Conservation (phyloP, 208 protist genomes). For the Trypanosoma congolense region DNA sequence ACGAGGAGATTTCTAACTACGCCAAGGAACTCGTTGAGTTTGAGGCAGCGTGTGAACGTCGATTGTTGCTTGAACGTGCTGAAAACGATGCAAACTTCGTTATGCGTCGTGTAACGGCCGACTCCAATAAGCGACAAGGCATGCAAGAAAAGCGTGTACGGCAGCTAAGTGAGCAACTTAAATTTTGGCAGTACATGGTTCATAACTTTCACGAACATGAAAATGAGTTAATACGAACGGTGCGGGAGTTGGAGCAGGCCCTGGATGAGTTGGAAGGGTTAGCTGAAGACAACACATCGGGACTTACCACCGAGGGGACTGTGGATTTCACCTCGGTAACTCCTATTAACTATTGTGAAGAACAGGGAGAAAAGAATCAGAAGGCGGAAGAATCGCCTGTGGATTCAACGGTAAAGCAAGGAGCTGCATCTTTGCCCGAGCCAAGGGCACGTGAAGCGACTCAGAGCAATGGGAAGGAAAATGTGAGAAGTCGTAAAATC, state of each 20-base stretch:
- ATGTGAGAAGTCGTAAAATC: slow-evolving; percentile 46
- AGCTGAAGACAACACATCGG: slow-evolving; percentile 36
- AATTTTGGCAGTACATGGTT: slow-evolving; percentile 92
- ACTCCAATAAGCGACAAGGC: slow-evolving; percentile 79
- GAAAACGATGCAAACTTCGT: slow-evolving; percentile 84
- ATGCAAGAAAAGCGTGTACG: slow-evolving; percentile 85
- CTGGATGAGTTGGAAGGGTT: slow-evolving; percentile 82
- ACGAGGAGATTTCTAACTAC: slow-evolving; percentile 85
- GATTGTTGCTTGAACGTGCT: slow-evolving; percentile 75
- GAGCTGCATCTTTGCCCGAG: not conserved
- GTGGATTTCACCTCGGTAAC: slow-evolving; percentile 68
- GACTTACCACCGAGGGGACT: slow-evolving; percentile 59
- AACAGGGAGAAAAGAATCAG: no score
- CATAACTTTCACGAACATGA: slow-evolving; percentile 91
- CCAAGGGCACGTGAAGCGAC: not conserved
- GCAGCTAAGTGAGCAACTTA: slow-evolving; percentile 85
- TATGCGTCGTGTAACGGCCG: slow-evolving; percentile 82
- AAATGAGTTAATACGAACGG: slow-evolving; percentile 75
- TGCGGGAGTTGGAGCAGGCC: slow-evolving; percentile 55
- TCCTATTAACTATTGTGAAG: slow-evolving; percentile 18
- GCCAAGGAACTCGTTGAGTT: slow-evolving; percentile 89
- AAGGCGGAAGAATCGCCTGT: not conserved
- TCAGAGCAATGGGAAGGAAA: slow-evolving; percentile 1
- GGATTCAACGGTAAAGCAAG: not conserved
- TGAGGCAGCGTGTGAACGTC: slow-evolving; percentile 73